These are phyloP conservation scores for Linanthus parryae DNA, from an alignment of 148 eudicot genomes.

Conservation along the genomic window DNA sequence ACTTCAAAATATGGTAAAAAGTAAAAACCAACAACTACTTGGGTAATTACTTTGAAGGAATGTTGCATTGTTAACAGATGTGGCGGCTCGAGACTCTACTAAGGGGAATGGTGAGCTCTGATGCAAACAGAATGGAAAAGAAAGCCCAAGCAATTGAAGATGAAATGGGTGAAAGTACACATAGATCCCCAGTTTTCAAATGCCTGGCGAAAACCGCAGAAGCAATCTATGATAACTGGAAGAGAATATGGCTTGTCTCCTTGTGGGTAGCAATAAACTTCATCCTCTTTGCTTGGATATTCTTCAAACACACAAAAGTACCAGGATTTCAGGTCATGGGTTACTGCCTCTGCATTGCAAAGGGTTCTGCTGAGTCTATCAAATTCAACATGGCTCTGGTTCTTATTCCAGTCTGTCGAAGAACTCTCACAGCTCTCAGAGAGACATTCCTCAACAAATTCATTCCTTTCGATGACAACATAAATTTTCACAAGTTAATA, in stretches of 20 bases:
- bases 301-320: slow-evolving; percentile 22
- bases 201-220: slow-evolving; percentile 38
- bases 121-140: slow-evolving; percentile 24
- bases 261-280: slow-evolving; percentile 52
- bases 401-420: slow-evolving; percentile 85
- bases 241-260: slow-evolving; percentile 48
- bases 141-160: slow-evolving; percentile 52
- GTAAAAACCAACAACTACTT: not conserved
- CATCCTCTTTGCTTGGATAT: slow-evolving; percentile 58
- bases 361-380: slow-evolving; percentile 82
- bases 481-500: slow-evolving; percentile 87
- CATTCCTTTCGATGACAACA: slow-evolving; percentile 83
- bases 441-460: slow-evolving; percentile 58
- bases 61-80: slow-evolving; percentile 33
- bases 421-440: slow-evolving; percentile 73
- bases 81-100: slow-evolving; percentile 95
- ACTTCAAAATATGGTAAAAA: not conserved
- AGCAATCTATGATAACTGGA: slow-evolving; percentile 71
- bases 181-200: slow-evolving; percentile 54
- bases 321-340: slow-evolving; percentile 58
- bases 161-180: slow-evolving; percentile 70
- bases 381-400: slow-evolving; percentile 94
- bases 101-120: slow-evolving; percentile 60
- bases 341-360: slow-evolving; percentile 77
- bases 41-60: not conserved